phyloP scores from a whole-genome alignment of 202 grass and related monocot genomes.

The Schoenoplectus triqueter region DNA sequence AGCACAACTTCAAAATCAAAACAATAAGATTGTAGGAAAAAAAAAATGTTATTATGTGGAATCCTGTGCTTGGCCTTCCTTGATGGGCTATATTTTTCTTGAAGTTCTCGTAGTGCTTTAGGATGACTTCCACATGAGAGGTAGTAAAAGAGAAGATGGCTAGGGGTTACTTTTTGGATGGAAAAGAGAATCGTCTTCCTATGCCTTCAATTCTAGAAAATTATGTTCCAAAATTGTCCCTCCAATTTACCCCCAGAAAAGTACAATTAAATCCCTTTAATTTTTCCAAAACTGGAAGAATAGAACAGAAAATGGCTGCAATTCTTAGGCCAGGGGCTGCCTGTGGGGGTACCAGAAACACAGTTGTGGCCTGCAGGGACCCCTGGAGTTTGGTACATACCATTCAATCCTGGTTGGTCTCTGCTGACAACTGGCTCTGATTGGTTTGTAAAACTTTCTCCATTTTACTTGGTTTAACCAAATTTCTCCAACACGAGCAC shows the following conservation, averaged over 20 bases:
- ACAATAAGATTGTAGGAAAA: neutral
- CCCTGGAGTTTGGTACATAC: neutral
- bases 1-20: neutral
- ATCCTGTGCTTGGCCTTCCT: neutral
- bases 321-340: neutral
- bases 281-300: neutral
- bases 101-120: neutral
- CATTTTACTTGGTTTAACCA: too few species aligned
- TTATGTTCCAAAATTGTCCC: neutral
- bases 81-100: neutral
- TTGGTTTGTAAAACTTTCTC: neutral
- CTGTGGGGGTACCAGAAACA: neutral
- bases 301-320: neutral
- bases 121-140: neutral
- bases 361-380: constrained; percentile 2
- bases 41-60: neutral
- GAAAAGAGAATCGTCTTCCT: neutral
- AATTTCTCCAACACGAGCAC: too few species aligned
- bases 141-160: neutral
- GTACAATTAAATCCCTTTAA: neutral
- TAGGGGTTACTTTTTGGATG: neutral
- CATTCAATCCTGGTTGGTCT: neutral
- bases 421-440: neutral
- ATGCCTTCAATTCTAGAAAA: neutral
- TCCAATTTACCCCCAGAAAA: neutral